These are phyloP conservation scores for Rosa persica DNA, from an alignment of 306 rosid genomes.

Conservation along the genomic window DNA sequence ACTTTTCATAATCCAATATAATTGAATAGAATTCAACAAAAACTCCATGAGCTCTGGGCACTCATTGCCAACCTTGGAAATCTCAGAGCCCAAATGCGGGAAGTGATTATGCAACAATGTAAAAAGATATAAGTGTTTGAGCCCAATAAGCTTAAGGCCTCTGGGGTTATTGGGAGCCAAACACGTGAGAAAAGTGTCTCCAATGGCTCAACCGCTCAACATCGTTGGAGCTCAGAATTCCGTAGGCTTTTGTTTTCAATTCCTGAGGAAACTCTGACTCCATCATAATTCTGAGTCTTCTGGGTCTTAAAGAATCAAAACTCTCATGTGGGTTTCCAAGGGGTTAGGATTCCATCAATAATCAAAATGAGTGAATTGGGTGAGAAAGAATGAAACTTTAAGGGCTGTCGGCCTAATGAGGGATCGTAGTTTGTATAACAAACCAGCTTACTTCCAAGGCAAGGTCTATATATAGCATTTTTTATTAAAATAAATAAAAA, in stretches of 20 bases:
- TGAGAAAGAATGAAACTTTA: too few species aligned
- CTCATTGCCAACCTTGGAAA: background rate
- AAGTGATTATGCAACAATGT: conserved; percentile 15
- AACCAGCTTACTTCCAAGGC: too few species aligned
- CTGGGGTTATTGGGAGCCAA: conserved; percentile 7
- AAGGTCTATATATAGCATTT: too few species aligned
- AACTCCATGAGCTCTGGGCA: conserved; percentile 8
- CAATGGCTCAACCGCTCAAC: background rate
- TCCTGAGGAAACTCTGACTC: conserved; percentile 9
- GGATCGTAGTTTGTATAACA: too few species aligned
- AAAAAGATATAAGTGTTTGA: conserved; percentile 3
- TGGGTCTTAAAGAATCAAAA: background rate
- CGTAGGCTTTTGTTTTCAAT: background rate
- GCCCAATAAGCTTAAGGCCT: too few species aligned
- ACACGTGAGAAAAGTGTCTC: conserved; percentile 2
- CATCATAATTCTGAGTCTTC: background rate
- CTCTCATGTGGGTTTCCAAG: too few species aligned
- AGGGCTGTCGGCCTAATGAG: too few species aligned
- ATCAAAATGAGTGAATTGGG: too few species aligned
- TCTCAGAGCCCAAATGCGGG: background rate
- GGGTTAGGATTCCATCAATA: too few species aligned
- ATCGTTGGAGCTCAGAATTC: conserved; percentile 13
- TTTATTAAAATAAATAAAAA: too few species aligned
- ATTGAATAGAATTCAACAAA: conserved; percentile 6
- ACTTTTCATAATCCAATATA: background rate